phyloP scores from a whole-genome alignment of 768 basidiomycete genomes.

The Phylloporus arenicola region DNA sequence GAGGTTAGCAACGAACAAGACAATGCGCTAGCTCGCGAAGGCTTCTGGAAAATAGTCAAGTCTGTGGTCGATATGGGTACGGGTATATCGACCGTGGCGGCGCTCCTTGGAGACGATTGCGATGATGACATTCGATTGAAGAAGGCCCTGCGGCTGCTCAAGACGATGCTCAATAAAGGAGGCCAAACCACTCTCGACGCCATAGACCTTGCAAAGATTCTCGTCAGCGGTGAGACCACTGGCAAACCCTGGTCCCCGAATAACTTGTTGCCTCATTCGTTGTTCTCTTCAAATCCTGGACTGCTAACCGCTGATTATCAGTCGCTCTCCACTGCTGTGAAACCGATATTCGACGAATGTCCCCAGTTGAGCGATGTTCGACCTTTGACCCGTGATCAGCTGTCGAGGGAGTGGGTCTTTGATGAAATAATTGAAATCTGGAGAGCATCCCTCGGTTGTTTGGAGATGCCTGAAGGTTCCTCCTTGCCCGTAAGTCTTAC shows the following conservation, averaged over 20 bases:
- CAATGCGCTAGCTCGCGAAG: constrained; percentile 26
- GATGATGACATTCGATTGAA: constrained; percentile 39
- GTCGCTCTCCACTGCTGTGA: constrained; percentile 42
- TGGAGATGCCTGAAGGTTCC: constrained; percentile 43
- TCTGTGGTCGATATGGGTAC: constrained; percentile 54
- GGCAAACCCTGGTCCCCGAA: constrained; percentile 41
- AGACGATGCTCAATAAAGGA: constrained; percentile 52
- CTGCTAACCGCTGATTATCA: constrained; percentile 50
- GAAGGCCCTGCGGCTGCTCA: constrained; percentile 46
- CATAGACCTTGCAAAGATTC: constrained; percentile 42
- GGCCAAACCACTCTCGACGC: constrained; percentile 49
- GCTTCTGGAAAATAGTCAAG: constrained; percentile 45
- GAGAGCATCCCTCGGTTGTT: constrained; percentile 39
- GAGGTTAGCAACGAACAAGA: constrained; percentile 22
- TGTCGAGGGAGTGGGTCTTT: constrained; percentile 49
- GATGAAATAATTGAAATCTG: constrained; percentile 49
- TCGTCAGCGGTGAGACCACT: constrained; percentile 33
- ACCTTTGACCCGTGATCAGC: constrained; percentile 52
- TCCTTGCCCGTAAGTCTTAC: constrained; percentile 45
- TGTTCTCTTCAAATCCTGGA: constrained; percentile 56
- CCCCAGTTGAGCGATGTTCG: constrained; percentile 50
- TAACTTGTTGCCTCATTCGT: constrained; percentile 44
- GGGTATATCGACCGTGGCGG: constrained; percentile 53
- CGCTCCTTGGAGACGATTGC: constrained; percentile 40
- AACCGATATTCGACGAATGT: constrained; percentile 49